Percentiles rank a stretch among this genome's conserved stretches.
Evolutionary conservation across 2,329 filamentous ascomycete species (phyloP).

Genomic region (Pseudodiploospora longispora): DNA sequence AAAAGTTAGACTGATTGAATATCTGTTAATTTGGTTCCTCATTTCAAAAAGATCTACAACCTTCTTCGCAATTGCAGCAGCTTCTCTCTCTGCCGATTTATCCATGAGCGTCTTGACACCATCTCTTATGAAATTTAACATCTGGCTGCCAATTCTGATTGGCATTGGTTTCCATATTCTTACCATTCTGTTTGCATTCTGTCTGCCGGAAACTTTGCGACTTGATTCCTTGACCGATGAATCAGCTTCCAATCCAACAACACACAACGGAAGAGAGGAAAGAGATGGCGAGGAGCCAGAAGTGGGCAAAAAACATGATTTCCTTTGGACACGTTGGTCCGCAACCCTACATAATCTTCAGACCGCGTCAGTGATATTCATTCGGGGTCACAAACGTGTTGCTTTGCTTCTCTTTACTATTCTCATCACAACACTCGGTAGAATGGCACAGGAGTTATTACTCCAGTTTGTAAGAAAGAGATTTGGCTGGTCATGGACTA

Average conservation of each 20-base stretch:
- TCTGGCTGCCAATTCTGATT: neutral
- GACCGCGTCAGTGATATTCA: neutral
- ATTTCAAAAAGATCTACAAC: neutral
- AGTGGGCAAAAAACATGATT: too few relatives aligned
- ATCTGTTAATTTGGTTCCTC: neutral
- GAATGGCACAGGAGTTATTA: neutral
- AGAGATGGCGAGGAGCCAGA: too few relatives aligned
- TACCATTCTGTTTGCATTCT: neutral
- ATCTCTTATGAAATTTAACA: neutral
- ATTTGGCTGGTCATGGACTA: conserved; percentile 7
- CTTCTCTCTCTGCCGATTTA: neutral
- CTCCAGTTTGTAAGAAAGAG: conserved; percentile 6
- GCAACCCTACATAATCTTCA: neutral
- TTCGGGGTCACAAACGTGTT: neutral
- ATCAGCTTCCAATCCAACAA: neutral
- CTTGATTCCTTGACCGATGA: neutral
- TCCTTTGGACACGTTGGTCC: neutral
- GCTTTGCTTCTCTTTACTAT: neutral
- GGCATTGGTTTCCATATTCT: neutral
- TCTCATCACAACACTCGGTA: neutral
- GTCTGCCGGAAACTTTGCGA: neutral
- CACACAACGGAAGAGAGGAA: neutral
- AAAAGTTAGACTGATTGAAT: too few relatives aligned
- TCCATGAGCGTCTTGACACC: neutral
- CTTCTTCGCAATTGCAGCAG: neutral